A percentile compares a stretch with the other conserved stretches of the same genome.
Conservation (phyloP, 2,329 filamentous ascomycete species). For the Rhytidhysteron rufulum region DNA sequence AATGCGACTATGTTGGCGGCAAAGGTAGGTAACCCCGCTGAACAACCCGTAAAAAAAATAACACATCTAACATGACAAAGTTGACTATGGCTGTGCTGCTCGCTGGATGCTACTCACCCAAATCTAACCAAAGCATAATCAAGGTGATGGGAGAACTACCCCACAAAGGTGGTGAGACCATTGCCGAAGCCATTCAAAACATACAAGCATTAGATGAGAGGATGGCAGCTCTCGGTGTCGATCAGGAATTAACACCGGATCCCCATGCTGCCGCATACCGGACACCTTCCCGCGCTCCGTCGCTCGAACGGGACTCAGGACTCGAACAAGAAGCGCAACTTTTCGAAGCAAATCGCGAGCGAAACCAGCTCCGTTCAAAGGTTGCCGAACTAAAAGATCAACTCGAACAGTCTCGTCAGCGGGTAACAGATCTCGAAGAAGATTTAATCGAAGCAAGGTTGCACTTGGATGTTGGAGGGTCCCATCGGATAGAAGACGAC, state of each 20-base stretch:
- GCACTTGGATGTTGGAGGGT: conserved; percentile 40
- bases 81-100: conserved; percentile 48
- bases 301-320: conserved; percentile 39
- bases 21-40: conserved; percentile 11
- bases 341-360: conserved; percentile 46
- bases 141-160: conserved; percentile 36
- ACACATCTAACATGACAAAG: conserved; percentile 8
- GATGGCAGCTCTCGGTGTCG: conserved; percentile 33
- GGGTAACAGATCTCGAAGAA: conserved; percentile 45
- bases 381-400: conserved; percentile 40
- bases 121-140: conserved; percentile 47
- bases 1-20: conserved; percentile 37
- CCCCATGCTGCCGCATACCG: conserved; percentile 27
- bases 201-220: conserved; percentile 34
- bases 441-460: conserved; percentile 45
- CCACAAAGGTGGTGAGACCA: conserved; percentile 31
- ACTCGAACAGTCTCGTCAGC: conserved; percentile 37
- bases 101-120: conserved; percentile 45
- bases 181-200: conserved; percentile 39
- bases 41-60: background rate
- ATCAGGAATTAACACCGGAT: conserved; percentile 31
- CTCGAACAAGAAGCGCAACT: conserved; percentile 49
- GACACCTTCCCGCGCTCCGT: conserved; percentile 26
- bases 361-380: conserved; percentile 40
- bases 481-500: conserved; percentile 37